Conservation (phyloP, 371 early-diverging fungal species). For the Encephalitozoon cuniculi region DNA sequence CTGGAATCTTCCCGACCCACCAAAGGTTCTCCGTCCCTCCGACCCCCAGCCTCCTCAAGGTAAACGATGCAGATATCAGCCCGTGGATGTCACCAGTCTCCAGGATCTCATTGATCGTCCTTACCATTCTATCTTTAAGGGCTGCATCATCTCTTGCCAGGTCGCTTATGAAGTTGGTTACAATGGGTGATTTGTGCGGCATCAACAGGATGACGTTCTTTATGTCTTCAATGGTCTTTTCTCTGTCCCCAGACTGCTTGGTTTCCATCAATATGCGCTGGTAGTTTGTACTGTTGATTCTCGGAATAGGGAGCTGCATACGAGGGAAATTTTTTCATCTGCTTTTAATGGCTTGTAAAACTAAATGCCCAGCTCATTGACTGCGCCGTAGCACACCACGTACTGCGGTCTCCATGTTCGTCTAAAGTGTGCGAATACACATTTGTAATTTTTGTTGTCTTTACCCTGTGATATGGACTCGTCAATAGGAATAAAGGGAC, state of each 20-base stretch:
- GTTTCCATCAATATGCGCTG: background rate
- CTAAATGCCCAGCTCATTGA: background rate
- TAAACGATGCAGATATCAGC: background rate
- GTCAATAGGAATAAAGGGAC: conserved; percentile 33
- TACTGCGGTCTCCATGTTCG: background rate
- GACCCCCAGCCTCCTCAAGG: background rate
- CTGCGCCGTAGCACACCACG: background rate
- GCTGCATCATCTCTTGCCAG: background rate
- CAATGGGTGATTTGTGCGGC: background rate
- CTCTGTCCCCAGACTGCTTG: background rate
- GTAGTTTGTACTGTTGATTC: conserved; percentile 5
- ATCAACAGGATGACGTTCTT: background rate
- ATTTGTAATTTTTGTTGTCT: conserved; percentile 5
- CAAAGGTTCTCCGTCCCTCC: background rate
- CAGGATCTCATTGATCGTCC: background rate
- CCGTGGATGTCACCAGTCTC: background rate
- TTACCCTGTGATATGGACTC: conserved; percentile 28
- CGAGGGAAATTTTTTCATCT: background rate
- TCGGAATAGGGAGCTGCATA: conserved; percentile 1
- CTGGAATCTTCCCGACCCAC: background rate
- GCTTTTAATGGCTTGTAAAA: background rate
- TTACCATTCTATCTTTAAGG: background rate
- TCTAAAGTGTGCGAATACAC: background rate
- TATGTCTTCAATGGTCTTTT: background rate
- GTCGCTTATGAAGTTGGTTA: background rate